Percentiles rank a stretch among this genome's conserved stretches.
phyloP scores from a whole-genome alignment of 1,284 basidiomycete genomes.

The Boletellus deceptivus region DNA sequence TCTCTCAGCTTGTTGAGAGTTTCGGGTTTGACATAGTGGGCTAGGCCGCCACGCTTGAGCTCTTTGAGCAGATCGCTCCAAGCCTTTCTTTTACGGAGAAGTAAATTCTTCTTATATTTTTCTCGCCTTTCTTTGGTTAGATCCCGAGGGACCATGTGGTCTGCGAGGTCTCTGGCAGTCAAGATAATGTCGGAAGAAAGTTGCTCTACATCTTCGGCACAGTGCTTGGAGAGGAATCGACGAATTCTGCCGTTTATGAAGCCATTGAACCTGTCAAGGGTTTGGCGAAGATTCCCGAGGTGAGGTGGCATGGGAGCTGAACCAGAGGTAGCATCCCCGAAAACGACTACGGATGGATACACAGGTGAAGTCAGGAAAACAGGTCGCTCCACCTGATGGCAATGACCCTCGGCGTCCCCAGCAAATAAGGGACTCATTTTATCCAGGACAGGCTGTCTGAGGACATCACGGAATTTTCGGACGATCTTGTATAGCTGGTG shows the following conservation, averaged over 20 bases:
- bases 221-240: constrained; percentile 40
- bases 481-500: constrained; percentile 90
- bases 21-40: constrained; percentile 72
- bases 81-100: constrained; percentile 88
- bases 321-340: constrained; percentile 6
- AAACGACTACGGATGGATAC: neutral
- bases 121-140: constrained; percentile 59
- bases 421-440: constrained; percentile 42
- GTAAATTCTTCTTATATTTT: constrained; percentile 74
- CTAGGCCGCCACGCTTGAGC: constrained; percentile 79
- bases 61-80: constrained; percentile 92
- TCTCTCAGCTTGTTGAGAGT: constrained; percentile 64
- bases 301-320: constrained; percentile 18
- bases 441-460: constrained; percentile 68
- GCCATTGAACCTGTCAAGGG: constrained; percentile 47
- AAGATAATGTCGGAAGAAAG: constrained; percentile 77
- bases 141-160: constrained; percentile 46
- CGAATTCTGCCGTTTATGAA: constrained; percentile 44
- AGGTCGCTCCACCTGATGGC: constrained; percentile 10
- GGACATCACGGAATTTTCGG: constrained; percentile 87
- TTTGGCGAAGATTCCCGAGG: constrained; percentile 38
- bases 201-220: constrained; percentile 50
- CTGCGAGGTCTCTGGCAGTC: constrained; percentile 63
- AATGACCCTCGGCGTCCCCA: constrained; percentile 35
- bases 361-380: constrained; percentile 11